Percentiles rank a stretch among this genome's conserved stretches.
Conservation (phyloP, 495 filamentous ascomycete genomes). For the Copromyces sp. region DNA sequence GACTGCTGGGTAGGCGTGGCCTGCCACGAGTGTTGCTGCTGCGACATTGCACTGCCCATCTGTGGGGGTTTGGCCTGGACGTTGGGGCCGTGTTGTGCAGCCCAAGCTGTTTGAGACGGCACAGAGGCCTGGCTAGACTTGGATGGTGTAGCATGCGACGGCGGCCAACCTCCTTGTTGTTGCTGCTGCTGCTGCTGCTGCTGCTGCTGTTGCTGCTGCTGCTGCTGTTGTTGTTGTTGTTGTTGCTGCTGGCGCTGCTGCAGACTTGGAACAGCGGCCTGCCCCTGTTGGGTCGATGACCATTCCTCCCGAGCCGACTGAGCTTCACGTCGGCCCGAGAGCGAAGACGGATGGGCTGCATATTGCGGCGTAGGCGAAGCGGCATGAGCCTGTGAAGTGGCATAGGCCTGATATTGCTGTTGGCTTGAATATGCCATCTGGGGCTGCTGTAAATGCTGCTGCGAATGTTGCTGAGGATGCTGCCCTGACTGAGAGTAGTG, state of each 20-base stretch:
- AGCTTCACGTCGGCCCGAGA: conserved; percentile 11
- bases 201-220: conserved; percentile 4
- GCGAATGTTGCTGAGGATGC: neutral
- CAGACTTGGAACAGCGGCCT: conserved; percentile 4
- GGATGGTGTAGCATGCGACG: conserved; percentile 29
- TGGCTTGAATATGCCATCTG: conserved; percentile 12
- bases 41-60: conserved; percentile 26
- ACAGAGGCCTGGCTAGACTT: conserved; percentile 28
- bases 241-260: conserved; percentile 16
- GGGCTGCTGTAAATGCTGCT: conserved; percentile 6
- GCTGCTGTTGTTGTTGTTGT: conserved; percentile 11
- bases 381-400: conserved; percentile 11
- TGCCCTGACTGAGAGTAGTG: conserved; percentile 29
- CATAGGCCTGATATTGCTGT: conserved; percentile 7
- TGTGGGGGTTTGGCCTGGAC: conserved; percentile 26
- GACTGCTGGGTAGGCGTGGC: conserved; percentile 12
- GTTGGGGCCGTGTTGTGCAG: conserved; percentile 25
- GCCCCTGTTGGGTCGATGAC: conserved; percentile 6
- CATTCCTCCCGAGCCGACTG: conserved; percentile 11
- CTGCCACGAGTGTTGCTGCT: conserved; percentile 18
- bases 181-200: conserved; percentile 5
- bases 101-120: conserved; percentile 33
- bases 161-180: conserved; percentile 16
- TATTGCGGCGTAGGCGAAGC: conserved; percentile 20
- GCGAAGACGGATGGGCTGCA: conserved; percentile 13